These are phyloP conservation scores for Aspergillus ellipticus DNA, from an alignment of 495 filamentous ascomycete species.

Conservation along the genomic window DNA sequence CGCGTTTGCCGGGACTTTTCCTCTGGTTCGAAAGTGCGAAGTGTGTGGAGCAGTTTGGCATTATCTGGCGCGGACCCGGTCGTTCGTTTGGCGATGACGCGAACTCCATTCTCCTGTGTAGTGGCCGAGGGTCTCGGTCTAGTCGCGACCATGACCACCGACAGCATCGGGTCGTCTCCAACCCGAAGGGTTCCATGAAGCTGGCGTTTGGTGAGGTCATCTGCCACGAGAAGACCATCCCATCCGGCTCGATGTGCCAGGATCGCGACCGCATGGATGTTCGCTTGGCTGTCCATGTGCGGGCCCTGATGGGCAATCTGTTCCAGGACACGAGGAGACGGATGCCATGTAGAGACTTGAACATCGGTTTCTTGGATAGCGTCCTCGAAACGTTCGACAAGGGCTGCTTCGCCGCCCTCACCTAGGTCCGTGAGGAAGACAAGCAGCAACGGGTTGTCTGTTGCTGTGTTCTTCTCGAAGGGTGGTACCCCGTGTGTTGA, in stretches of 20 bases:
- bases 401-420: background rate
- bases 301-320: background rate
- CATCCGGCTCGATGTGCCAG: conserved; percentile 3
- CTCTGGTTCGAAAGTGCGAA: background rate
- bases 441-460: background rate
- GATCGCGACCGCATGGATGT: conserved; percentile 3
- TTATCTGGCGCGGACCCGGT: background rate
- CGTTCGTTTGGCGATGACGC: conserved; percentile 5
- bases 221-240: conserved; percentile 1
- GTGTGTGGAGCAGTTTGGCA: background rate
- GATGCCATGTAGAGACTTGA: background rate
- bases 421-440: background rate
- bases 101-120: background rate
- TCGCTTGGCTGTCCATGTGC: background rate
- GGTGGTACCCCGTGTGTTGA: background rate
- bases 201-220: conserved; percentile 4
- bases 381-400: background rate
- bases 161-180: conserved; percentile 2
- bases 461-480: background rate
- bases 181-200: background rate
- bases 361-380: background rate
- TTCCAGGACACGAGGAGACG: background rate
- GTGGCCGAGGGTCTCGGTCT: background rate
- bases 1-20: background rate
- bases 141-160: conserved; percentile 2